Evolutionary conservation across 73 alveolate genomes (phyloP).

Genomic region (Stentor roeselii): DNA sequence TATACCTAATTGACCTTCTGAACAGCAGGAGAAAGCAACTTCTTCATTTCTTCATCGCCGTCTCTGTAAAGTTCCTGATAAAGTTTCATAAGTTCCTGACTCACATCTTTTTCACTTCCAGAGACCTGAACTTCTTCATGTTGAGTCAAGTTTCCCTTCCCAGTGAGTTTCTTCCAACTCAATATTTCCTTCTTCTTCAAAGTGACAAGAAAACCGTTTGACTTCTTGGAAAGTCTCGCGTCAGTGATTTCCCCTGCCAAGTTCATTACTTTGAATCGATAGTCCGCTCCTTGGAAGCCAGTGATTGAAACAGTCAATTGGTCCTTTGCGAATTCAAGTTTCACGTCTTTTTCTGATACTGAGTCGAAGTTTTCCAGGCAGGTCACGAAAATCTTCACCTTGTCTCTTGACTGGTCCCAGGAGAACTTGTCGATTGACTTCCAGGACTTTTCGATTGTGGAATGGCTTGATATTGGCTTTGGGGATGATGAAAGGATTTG

Average conservation of each 20-base stretch:
- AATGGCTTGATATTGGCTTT: no score
- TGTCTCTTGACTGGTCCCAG: not conserved
- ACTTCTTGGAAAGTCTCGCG: not conserved
- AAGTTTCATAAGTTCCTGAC: not conserved
- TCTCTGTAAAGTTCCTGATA: not conserved
- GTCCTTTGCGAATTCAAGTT: not conserved
- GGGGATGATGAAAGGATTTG: no score
- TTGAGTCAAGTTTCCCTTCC: not conserved
- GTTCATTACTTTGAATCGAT: not conserved
- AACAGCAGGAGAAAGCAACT: no score
- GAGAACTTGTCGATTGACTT: not conserved
- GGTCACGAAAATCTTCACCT: not conserved
- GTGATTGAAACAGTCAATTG: not conserved
- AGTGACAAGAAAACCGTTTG: not conserved
- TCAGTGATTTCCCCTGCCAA: not conserved
- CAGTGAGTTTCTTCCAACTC: not conserved
- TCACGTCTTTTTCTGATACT: not conserved
- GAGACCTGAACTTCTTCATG: not conserved
- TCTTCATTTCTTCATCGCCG: not conserved
- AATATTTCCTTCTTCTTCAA: not conserved
- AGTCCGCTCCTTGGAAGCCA: not conserved
- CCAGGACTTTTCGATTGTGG: not conserved
- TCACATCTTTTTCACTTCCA: not conserved
- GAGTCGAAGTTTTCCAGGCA: not conserved
- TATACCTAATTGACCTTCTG: no score